Conservation (phyloP, 2,329 filamentous ascomycete species). For the Chalara sp. region DNA sequence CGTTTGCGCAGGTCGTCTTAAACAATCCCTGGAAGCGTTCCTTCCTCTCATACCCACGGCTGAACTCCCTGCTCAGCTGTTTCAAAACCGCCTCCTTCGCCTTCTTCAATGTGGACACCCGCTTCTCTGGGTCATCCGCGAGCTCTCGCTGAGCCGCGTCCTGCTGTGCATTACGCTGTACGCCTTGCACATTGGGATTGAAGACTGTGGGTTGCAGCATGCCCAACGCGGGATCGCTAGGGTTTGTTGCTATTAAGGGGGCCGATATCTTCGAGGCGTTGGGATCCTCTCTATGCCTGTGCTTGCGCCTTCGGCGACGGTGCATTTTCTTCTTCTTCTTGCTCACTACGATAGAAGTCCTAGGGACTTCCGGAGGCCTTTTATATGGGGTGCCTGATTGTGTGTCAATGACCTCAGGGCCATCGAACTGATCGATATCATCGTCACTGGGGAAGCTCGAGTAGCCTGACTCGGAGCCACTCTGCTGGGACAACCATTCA, state of each 20-base stretch:
- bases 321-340: conserved; percentile 37
- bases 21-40: conserved; percentile 16
- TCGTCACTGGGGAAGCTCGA: conserved; percentile 16
- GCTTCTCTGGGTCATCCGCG: conserved; percentile 49
- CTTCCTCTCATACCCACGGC: conserved; percentile 19
- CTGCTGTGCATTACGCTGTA: conserved; percentile 51
- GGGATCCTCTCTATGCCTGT: conserved; percentile 24
- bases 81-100: conserved; percentile 54
- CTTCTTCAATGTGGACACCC: conserved; percentile 47
- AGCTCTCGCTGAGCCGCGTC: conserved; percentile 49
- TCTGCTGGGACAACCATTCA: conserved; percentile 31
- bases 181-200: conserved; percentile 43
- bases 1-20: conserved; percentile 21
- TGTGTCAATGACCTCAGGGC: conserved; percentile 17
- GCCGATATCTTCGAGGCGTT: conserved; percentile 11
- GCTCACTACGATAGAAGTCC: conserved; percentile 31
- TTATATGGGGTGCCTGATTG: conserved; percentile 2
- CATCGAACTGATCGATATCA: conserved; percentile 18
- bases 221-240: conserved; percentile 15
- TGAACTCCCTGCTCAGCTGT: conserved; percentile 50
- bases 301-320: conserved; percentile 25
- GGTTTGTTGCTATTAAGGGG: conserved; percentile 19
- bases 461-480: conserved; percentile 20
- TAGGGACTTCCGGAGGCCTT: conserved; percentile 3
- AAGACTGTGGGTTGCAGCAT: conserved; percentile 52